A percentile compares a stretch with the other conserved stretches of the same genome.
Conservation (phyloP, 2,329 filamentous ascomycete genomes). For the Delphinella strobiligena region DNA sequence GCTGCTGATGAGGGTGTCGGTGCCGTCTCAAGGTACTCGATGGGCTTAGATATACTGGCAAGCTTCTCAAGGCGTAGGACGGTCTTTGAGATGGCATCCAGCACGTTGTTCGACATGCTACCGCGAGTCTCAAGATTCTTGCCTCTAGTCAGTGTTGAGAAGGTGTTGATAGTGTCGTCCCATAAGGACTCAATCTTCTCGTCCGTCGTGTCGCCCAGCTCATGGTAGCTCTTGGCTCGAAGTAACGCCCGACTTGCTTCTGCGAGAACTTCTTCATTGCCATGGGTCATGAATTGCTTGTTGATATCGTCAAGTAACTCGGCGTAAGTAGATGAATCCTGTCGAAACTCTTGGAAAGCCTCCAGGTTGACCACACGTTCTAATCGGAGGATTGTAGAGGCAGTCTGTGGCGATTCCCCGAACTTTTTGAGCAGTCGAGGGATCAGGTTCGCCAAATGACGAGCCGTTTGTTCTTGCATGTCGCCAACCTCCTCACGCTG, state of each 20-base stretch:
- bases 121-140: slow-evolving; percentile 61
- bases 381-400: slow-evolving; percentile 71
- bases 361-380: slow-evolving; percentile 80
- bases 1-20: slow-evolving; percentile 16
- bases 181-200: slow-evolving; percentile 70
- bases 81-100: slow-evolving; percentile 61
- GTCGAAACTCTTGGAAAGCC: slow-evolving; percentile 76
- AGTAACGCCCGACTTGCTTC: slow-evolving; percentile 75
- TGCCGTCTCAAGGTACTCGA: slow-evolving; percentile 56
- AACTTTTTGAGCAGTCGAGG: slow-evolving; percentile 86
- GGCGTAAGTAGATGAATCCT: slow-evolving; percentile 70
- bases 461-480: slow-evolving; percentile 64
- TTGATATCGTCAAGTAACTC: slow-evolving; percentile 81
- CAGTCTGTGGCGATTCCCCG: slow-evolving; percentile 76
- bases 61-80: slow-evolving; percentile 72
- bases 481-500: slow-evolving; percentile 53
- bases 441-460: slow-evolving; percentile 66
- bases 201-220: slow-evolving; percentile 76
- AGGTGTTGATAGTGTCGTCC: slow-evolving; percentile 67
- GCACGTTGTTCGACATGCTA: slow-evolving; percentile 50
- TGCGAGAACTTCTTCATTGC: slow-evolving; percentile 69
- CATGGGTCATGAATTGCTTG: slow-evolving; percentile 88
- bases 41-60: slow-evolving; percentile 65
- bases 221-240: slow-evolving; percentile 75
- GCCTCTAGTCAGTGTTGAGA: slow-evolving; percentile 55